Base-by-base conservation (phyloP, 139 green algal species). In the Zygnema cylindricum region DNA sequence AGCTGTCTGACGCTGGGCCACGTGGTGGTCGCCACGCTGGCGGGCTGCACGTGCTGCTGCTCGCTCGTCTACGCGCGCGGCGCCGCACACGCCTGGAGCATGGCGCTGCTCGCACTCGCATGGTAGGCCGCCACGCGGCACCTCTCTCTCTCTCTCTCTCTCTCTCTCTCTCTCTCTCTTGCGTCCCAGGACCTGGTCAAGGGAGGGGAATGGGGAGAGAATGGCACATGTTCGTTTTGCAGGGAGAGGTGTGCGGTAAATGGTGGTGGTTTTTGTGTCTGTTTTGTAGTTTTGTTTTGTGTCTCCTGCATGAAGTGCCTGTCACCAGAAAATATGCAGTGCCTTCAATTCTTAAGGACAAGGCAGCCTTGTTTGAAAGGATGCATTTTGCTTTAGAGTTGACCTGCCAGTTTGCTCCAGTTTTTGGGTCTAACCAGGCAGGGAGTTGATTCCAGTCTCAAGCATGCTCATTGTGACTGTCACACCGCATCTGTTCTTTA, bases 11-110 rank as follows among this genome's bases (percentile, higher is more conserved):
- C 71, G 3, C 16, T 79, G 36, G 16, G 71, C 71, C 71, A 79
- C 36, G 38, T 79, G 71, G 11, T 79, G 36, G 38, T 79, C 42
- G 76, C 7, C 1, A 21, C 22, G 7, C 38, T 69, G 78, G 78
- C 40, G 0, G 42, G 42, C 78, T 86, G 78, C 22, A 41, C 77
- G 78, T 86, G 39, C 78, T 86, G 78, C 41, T 38, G 38, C 33
- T 36, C 78, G 1, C 41, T 85, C 23, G 35, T 73, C 33, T 85
- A 85, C 36, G 78, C 78, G 2, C 30, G 25, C 2, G 76, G 32
- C 25, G 23, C 36, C 16, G 71, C 71, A 43, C 71, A 79, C 16
- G 21, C 7, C 36, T 41, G 36, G 36, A 79, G 71, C 71, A 43
- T 79, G 36, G 3, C 21, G 11, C 71, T 79, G 3, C 21, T 79